Evolutionary conservation across 768 basidiomycete genomes (phyloP).

Genomic region (Lentinula detonsa): DNA sequence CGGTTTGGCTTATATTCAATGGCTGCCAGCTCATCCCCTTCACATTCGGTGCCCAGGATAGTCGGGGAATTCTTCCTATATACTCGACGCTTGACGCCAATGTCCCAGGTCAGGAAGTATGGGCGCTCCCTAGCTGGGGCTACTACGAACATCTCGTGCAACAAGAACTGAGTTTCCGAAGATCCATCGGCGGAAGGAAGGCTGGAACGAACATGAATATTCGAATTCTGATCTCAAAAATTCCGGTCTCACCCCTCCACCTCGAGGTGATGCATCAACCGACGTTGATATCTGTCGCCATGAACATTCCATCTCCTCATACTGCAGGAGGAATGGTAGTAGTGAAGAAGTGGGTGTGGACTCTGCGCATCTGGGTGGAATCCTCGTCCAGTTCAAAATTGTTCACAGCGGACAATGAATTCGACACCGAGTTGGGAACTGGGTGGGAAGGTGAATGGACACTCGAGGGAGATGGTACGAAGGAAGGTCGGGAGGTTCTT

Average conservation of each 20-base stretch:
- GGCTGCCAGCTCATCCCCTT: conserved; percentile 39
- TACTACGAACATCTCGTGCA: neutral
- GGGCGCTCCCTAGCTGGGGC: conserved; percentile 2
- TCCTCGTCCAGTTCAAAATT: neutral
- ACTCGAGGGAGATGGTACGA: conserved; percentile 73
- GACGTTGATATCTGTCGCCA: neutral
- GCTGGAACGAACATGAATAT: neutral
- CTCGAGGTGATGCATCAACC: neutral
- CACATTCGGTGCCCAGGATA: neutral
- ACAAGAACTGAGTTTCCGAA: neutral
- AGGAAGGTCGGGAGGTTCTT: conserved; percentile 52
- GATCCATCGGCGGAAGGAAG: neutral
- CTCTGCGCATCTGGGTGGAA: conserved; percentile 40
- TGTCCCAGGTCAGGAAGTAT: neutral
- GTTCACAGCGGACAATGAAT: neutral
- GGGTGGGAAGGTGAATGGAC: conserved; percentile 78
- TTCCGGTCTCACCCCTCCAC: neutral
- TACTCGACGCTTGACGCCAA: neutral
- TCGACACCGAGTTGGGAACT: conserved; percentile 36
- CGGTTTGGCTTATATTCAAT: conserved; percentile 67
- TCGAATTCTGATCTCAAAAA: neutral
- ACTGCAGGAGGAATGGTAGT: conserved; percentile 54
- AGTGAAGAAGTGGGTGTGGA: conserved; percentile 63
- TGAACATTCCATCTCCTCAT: conserved; percentile 26
- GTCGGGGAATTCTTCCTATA: neutral